Conservation (phyloP, 306 rosid genomes). For the Lithocarpus polystachyus region DNA sequence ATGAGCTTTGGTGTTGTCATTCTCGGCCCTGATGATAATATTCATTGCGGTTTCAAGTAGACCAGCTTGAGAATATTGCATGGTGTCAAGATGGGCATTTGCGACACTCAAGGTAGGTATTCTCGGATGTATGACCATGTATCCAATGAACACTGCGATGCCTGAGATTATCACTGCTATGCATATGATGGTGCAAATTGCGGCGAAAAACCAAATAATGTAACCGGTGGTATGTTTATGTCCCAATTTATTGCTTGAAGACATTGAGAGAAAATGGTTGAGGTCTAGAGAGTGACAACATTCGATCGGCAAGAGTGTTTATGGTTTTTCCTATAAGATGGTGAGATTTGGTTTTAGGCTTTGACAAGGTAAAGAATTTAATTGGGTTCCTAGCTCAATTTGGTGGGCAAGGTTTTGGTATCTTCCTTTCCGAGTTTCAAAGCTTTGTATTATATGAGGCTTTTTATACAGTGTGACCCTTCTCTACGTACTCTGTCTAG, state of each 20-base stretch:
- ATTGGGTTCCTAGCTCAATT: conserved; percentile 34
- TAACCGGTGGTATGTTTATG: conserved; percentile 36
- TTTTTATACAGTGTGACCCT: not conserved
- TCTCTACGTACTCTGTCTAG: not conserved
- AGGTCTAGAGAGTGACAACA: conserved; percentile 24
- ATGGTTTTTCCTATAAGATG: conserved; percentile 9
- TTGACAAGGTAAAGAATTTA: conserved; percentile 20
- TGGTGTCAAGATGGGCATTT: conserved; percentile 46
- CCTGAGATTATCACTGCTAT: conserved; percentile 52
- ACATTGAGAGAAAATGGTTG: conserved; percentile 13
- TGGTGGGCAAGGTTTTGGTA: conserved; percentile 82
- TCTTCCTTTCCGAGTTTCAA: conserved; percentile 71
- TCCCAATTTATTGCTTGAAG: conserved; percentile 8
- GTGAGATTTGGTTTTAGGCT: conserved; percentile 21
- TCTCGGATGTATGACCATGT: conserved; percentile 68
- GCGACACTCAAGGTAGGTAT: conserved; percentile 55
- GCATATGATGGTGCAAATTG: conserved; percentile 62
- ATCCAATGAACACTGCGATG: conserved; percentile 49
- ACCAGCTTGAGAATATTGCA: conserved; percentile 43
- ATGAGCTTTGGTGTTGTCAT: conserved; percentile 68
- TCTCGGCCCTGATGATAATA: conserved; percentile 53
- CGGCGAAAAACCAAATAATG: conserved; percentile 57
- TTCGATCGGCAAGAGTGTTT: conserved; percentile 24
- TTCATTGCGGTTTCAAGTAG: conserved; percentile 48
- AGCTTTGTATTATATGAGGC: conserved; percentile 27